Evolutionary conservation across 371 early-diverging fungal species (phyloP).

Genomic region (Mucor plumbeus): DNA sequence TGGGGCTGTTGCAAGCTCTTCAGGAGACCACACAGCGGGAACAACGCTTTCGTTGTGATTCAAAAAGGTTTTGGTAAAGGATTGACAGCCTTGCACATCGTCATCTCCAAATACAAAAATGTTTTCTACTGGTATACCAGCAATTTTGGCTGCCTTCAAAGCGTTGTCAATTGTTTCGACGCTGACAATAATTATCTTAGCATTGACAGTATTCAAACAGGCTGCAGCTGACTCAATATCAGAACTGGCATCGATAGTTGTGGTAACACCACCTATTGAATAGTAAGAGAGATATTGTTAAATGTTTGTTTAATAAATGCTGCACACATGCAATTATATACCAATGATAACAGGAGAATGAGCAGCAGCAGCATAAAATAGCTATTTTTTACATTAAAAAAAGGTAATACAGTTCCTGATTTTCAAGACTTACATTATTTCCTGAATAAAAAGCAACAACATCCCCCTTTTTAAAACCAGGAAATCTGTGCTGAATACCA

Average conservation of each 20-base stretch:
- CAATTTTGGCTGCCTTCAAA: conserved; percentile 51
- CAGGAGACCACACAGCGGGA: conserved; percentile 11
- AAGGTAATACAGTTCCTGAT: background rate
- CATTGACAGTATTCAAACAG: conserved; percentile 65
- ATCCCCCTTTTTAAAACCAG: conserved; percentile 57
- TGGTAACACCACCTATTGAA: conserved; percentile 60
- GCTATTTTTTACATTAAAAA: background rate
- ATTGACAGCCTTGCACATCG: conserved; percentile 18
- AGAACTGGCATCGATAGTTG: conserved; percentile 60
- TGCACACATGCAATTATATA: conserved; percentile 3
- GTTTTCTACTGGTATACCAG: conserved; percentile 45
- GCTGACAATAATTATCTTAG: conserved; percentile 38
- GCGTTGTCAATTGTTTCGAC: conserved; percentile 44
- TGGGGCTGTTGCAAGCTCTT: conserved; percentile 15
- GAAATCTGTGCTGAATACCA: conserved; percentile 5
- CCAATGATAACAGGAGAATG: conserved; percentile 23
- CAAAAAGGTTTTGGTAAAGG: conserved; percentile 9
- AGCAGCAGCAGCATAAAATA: background rate
- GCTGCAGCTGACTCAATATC: conserved; percentile 61
- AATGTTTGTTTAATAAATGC: too few relatives aligned
- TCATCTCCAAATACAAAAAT: conserved; percentile 59
- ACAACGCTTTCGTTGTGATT: conserved; percentile 3
- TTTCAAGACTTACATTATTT: conserved; percentile 41
- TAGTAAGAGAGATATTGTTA: too few relatives aligned
- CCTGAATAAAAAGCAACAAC: conserved; percentile 66